Base-by-base conservation (phyloP, 2,329 filamentous ascomycete genomes). In the Daldinia eschscholtzii region DNA sequence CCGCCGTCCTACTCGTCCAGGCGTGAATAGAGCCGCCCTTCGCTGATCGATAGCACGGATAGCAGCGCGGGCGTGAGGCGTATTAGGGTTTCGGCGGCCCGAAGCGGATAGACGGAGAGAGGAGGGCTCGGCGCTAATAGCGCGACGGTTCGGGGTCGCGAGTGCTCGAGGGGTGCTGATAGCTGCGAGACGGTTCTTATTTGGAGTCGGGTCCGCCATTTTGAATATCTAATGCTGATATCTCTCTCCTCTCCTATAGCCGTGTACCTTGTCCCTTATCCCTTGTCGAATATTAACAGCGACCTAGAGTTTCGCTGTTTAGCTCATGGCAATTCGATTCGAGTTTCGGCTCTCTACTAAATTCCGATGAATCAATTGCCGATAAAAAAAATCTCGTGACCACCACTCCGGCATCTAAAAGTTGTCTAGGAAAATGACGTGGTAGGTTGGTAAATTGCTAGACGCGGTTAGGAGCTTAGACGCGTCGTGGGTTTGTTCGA, bases 61-160 rank as follows among this genome's bases (percentile, higher is more conserved):
- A 48, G 89, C 89, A 10, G 88, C 88, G 72, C 85, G 86, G 53
- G 86, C 88, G 75, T 91, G 89, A 0, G 89, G 89, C 18, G 89
- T 91, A 2, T 83, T 81, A 12, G 81, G 80, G 55, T 79, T 80
- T 57, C 81, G 80, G 46, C 80, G 78, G 1, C 80, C 85, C 1
- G 86, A 87, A 37, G 81, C 82, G 9, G 83, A 83, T 44, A 82
- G 81, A 10, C 82, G 83, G 30, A 65, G 57, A 23, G 84, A 82
- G 4, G 79, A 74, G 0, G 83, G 81, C 2, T 85, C 80, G 61
- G 75, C 77, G 70, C 74, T 78, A 53, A 71, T 64, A 37, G 77
- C 77, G 52, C 77, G 78, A 23, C 75, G 77, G 60, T 72, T 78
- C 6, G 80, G 78, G 1, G 80, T 81, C 35, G 72, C 58, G 9